Conservation (phyloP, 495 filamentous ascomycete species). For the Polyplosphaeria fusca region DNA sequence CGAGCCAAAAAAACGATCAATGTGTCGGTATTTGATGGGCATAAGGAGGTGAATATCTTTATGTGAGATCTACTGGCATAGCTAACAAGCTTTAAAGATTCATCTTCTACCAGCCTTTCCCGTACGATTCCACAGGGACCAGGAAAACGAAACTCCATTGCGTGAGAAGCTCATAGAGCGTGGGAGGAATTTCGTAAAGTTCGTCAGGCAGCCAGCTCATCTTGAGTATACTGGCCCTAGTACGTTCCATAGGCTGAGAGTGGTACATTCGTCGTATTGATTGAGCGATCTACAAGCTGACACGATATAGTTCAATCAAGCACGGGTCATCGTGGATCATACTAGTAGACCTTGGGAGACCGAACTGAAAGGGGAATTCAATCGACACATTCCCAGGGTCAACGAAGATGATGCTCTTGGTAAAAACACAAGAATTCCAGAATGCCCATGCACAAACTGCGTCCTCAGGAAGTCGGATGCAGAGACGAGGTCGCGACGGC, state of each 20-base stretch:
- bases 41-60: too few relatives aligned
- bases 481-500: not conserved
- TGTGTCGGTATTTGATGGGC: slow-evolving; percentile 6
- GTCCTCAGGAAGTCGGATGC: slow-evolving; percentile 5
- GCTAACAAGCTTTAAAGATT: slow-evolving; percentile 19
- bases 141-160: slow-evolving; percentile 8
- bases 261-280: too few relatives aligned
- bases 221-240: slow-evolving; percentile 3
- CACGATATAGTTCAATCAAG: slow-evolving; percentile 1
- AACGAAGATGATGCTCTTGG: not conserved
- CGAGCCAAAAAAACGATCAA: not conserved
- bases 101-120: slow-evolving; percentile 16
- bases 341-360: slow-evolving; percentile 1
- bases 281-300: too few relatives aligned
- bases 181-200: slow-evolving; percentile 4
- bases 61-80: too few relatives aligned
- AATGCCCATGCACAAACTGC: slow-evolving; percentile 20
- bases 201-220: not conserved
- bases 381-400: not conserved
- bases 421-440: slow-evolving; percentile 7
- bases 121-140: slow-evolving; percentile 12
- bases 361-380: not conserved
- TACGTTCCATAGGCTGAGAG: not conserved
- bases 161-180: slow-evolving; percentile 4
- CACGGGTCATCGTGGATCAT: slow-evolving; percentile 5